Evolutionary conservation across 257 asterid genomes (phyloP).

Genomic region (Eucommia ulmoides): DNA sequence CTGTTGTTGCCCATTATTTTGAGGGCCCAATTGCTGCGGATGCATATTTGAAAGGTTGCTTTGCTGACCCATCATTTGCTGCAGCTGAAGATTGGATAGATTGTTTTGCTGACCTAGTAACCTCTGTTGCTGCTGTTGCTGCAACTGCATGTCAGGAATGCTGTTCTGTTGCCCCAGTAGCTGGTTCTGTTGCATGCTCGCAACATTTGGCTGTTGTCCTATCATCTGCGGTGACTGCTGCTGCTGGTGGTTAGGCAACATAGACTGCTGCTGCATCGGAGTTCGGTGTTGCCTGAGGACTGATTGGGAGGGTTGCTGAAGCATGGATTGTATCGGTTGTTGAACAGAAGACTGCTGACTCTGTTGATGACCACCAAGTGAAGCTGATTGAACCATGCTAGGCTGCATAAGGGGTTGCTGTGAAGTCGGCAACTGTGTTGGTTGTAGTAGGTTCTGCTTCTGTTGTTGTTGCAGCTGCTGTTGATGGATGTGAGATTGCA

Average conservation of each 20-base stretch:
- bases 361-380: constrained; percentile 57
- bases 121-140: constrained; percentile 36
- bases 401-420: constrained; percentile 84
- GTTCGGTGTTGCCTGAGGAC: constrained; percentile 78
- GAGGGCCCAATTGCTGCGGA: constrained; percentile 64
- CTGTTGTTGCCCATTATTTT: constrained; percentile 57
- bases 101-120: constrained; percentile 67
- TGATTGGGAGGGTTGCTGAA: constrained; percentile 80
- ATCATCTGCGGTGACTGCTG: constrained; percentile 56
- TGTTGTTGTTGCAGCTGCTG: constrained; percentile 27
- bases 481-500: constrained; percentile 66
- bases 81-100: constrained; percentile 53
- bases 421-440: constrained; percentile 63
- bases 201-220: constrained; percentile 52
- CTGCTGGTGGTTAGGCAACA: constrained; percentile 57
- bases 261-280: constrained; percentile 38
- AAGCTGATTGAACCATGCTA: constrained; percentile 55
- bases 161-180: constrained; percentile 56
- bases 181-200: constrained; percentile 69
- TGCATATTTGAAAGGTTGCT: constrained; percentile 58
- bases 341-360: constrained; percentile 70
- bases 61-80: constrained; percentile 59
- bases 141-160: constrained; percentile 56
- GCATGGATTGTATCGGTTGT: constrained; percentile 60
- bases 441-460: constrained; percentile 53